These are phyloP conservation scores for Hypoxylon sp. DNA, from an alignment of 2,329 filamentous ascomycete genomes.

Conservation along the genomic window DNA sequence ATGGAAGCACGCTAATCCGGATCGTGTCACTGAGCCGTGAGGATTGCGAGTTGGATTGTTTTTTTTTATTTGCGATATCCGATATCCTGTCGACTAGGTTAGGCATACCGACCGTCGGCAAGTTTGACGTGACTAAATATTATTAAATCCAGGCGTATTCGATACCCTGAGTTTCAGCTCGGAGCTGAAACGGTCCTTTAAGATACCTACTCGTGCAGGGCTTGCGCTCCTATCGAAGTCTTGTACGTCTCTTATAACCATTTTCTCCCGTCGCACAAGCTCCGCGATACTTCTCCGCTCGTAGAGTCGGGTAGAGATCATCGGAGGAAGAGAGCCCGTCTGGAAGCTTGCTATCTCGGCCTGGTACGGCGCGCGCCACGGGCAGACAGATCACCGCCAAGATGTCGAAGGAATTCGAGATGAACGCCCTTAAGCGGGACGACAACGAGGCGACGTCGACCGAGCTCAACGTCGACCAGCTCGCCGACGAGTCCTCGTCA, in stretches of 20 bases:
- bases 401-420: slow-evolving; percentile 22
- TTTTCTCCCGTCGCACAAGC: not conserved
- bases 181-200: slow-evolving; percentile 7
- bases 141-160: not conserved
- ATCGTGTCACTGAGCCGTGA: not conserved
- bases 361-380: not conserved
- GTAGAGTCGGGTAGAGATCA: not conserved
- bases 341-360: not conserved
- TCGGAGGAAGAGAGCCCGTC: no score
- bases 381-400: slow-evolving; percentile 3
- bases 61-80: no score
- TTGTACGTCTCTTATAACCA: not conserved
- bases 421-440: slow-evolving; percentile 12
- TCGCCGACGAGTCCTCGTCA: slow-evolving; percentile 1
- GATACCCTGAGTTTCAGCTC: slow-evolving; percentile 12
- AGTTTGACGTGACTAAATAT: no score
- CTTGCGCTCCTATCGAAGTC: not conserved
- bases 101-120: not conserved
- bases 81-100: not conserved
- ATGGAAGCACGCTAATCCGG: not conserved
- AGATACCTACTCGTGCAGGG: not conserved
- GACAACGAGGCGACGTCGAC: slow-evolving; percentile 5
- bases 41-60: not conserved
- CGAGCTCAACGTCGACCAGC: slow-evolving; percentile 15
- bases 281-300: not conserved